Conservation (phyloP, 108 stramenopile species). For the Asterionellopsis glacialis region DNA sequence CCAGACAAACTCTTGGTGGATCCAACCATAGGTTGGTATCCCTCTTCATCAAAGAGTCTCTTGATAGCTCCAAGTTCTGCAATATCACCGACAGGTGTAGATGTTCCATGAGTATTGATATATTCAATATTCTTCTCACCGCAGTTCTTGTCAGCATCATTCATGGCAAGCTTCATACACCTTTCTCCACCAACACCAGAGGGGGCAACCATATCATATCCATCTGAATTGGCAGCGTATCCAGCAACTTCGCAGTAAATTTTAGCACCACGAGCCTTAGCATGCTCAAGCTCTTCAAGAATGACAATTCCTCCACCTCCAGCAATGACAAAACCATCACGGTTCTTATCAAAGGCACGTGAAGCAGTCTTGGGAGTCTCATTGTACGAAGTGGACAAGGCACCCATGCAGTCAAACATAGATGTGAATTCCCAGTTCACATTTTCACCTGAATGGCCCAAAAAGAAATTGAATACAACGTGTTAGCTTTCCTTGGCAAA, state of each 20-base stretch:
- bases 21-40: slow-evolving; percentile 89
- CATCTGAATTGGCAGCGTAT: slow-evolving; percentile 97
- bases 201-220: slow-evolving; percentile 98
- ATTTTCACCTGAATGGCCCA: slow-evolving; percentile 62
- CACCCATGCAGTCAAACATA: slow-evolving; percentile 97
- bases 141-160: slow-evolving; percentile 56
- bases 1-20: slow-evolving; percentile 96
- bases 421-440: slow-evolving; percentile 91
- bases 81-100: slow-evolving; percentile 96
- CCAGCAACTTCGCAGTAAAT: slow-evolving; percentile 95
- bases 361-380: slow-evolving; percentile 83
- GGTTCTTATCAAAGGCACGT: slow-evolving; percentile 94
- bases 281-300: slow-evolving; percentile 95
- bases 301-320: slow-evolving; percentile 97
- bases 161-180: slow-evolving; percentile 93
- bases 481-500: neutral
- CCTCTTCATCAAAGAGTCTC: slow-evolving; percentile 74
- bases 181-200: slow-evolving; percentile 91
- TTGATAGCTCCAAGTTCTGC: slow-evolving; percentile 93
- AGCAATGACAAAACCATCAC: slow-evolving; percentile 99
- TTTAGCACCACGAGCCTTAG: slow-evolving; percentile 93
- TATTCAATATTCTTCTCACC: slow-evolving; percentile 86
- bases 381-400: slow-evolving; percentile 88
- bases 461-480: neutral
- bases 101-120: slow-evolving; percentile 98